Evolutionary conservation across 805 yeast genomes (phyloP).

Genomic region (Wickerhamiella qilinensis): DNA sequence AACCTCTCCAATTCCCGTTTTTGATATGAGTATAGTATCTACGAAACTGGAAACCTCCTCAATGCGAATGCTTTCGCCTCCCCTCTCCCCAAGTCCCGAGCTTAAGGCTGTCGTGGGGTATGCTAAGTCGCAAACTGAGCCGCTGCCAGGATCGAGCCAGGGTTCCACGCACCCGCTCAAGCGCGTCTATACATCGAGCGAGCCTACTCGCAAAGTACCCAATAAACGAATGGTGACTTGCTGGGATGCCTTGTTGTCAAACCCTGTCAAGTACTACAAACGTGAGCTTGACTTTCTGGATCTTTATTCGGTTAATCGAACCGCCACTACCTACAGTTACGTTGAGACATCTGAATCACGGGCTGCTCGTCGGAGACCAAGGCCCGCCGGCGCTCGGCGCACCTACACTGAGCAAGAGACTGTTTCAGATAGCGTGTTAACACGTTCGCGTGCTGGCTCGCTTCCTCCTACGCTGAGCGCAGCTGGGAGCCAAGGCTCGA

Average conservation of each 20-base stretch:
- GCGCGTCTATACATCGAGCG: background rate
- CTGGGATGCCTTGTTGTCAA: conserved; percentile 17
- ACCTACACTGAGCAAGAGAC: background rate
- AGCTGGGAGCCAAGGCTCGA: conserved; percentile 2
- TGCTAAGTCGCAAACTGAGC: background rate
- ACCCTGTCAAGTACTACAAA: conserved; percentile 18
- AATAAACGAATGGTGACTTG: conserved; percentile 15
- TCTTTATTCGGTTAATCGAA: conserved; percentile 19
- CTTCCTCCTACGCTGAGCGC: conserved; percentile 1
- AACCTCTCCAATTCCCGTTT: background rate
- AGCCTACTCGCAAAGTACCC: background rate
- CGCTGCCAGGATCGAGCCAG: background rate
- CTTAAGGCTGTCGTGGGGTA: conserved; percentile 1
- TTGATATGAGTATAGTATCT: background rate
- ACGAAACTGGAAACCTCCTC: background rate
- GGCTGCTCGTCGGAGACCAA: conserved; percentile 3
- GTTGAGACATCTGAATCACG: conserved; percentile 7
- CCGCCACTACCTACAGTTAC: conserved; percentile 17
- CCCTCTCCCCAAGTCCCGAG: conserved; percentile 19
- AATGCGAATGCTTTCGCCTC: conserved; percentile 20
- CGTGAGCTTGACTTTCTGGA: conserved; percentile 18
- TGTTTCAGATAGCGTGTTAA: conserved; percentile 1
- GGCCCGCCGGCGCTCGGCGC: conserved; percentile 6
- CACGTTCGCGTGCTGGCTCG: conserved; percentile 3
- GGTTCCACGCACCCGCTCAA: background rate